Conservation (phyloP, 2,329 filamentous ascomycete genomes). For the Aspergillus fumigatus region DNA sequence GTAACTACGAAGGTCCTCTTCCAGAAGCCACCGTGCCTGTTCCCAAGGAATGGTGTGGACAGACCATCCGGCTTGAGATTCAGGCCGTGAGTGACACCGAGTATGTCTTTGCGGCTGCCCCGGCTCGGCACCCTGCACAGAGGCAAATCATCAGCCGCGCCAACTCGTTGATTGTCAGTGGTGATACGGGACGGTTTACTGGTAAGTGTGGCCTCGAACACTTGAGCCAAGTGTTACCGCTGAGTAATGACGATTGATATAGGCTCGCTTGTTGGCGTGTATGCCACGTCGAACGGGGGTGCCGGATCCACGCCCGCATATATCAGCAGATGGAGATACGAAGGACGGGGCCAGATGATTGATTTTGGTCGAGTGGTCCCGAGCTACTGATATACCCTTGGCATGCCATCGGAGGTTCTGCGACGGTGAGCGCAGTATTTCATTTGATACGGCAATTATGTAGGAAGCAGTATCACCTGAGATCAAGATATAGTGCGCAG, state of each 20-base stretch:
- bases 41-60: conserved; percentile 6
- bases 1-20: background rate
- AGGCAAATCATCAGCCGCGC: background rate
- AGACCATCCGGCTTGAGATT: background rate
- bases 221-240: background rate
- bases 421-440: background rate
- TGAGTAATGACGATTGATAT: background rate
- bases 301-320: background rate
- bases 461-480: background rate
- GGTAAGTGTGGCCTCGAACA: background rate
- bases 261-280: conserved; percentile 1
- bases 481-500: background rate
- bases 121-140: background rate
- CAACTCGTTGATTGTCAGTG: conserved; percentile 1
- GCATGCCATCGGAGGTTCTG: background rate
- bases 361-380: background rate
- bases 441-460: background rate
- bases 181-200: conserved; percentile 4
- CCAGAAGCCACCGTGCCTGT: background rate
- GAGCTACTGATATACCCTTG: background rate
- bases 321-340: conserved; percentile 5
- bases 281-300: conserved; percentile 2
- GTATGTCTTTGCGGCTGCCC: conserved; percentile 1
- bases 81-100: conserved; percentile 1
- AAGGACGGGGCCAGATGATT: conserved; percentile 1